Percentiles rank a stretch among this genome's conserved stretches.
Conservation (phyloP, 179 eudicot species). For the Silene noctiflora region DNA sequence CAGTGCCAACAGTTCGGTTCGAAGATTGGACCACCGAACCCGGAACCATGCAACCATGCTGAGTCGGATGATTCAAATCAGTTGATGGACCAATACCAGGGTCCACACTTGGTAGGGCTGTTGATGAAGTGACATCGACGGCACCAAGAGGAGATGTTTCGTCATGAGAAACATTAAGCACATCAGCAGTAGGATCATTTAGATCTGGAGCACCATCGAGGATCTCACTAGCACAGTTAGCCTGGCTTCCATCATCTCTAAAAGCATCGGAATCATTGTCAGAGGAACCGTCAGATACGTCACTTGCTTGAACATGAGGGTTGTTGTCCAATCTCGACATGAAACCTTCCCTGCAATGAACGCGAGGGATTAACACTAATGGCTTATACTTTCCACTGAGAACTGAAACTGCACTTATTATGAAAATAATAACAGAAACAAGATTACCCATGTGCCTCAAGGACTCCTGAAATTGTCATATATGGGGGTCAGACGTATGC, state of each 20-base stretch:
- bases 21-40: not conserved
- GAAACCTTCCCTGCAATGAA: conserved; percentile 43
- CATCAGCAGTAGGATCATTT: conserved; percentile 17
- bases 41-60: no score
- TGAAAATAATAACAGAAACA: no score
- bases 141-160: conserved; percentile 21
- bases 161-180: conserved; percentile 18
- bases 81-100: conserved; percentile 15
- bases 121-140: conserved; percentile 19
- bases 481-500: no score
- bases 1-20: not conserved
- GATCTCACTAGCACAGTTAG: conserved; percentile 25
- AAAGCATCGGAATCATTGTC: conserved; percentile 19
- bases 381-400: not conserved
- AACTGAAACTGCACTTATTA: not conserved
- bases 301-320: conserved; percentile 34
- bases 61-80: conserved; percentile 9
- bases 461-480: no score
- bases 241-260: conserved; percentile 29
- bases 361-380: conserved; percentile 6
- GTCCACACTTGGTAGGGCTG: conserved; percentile 2
- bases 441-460: no score
- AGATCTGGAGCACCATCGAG: conserved; percentile 28
- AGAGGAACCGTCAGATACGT: conserved; percentile 28
- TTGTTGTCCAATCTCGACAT: conserved; percentile 37